Evolutionary conservation across 352 stramenopile species (phyloP).

Genomic region (Pythium diclinum): DNA sequence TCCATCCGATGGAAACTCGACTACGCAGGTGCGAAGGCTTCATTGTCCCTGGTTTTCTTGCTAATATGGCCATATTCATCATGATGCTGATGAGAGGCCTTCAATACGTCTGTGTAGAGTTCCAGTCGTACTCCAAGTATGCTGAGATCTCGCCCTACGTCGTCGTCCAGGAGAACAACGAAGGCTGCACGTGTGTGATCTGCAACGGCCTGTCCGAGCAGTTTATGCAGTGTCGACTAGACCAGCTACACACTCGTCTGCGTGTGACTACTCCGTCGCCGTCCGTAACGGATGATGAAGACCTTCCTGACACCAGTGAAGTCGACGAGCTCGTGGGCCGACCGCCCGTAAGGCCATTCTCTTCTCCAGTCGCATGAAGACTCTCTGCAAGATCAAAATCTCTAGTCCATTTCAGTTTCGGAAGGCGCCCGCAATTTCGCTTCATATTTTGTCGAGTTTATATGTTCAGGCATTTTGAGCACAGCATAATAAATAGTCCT

Average conservation of each 20-base stretch:
- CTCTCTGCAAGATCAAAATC: not conserved
- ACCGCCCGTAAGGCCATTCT: not conserved
- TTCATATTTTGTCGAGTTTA: conserved; percentile 29
- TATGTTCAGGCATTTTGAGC: conserved; percentile 27
- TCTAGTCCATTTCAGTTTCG: not conserved
- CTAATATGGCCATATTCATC: not conserved
- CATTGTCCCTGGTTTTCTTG: conserved; percentile 5
- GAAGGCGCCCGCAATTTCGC: conserved; percentile 12
- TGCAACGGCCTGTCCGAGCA: conserved; percentile 41
- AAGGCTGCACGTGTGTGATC: conserved; percentile 55
- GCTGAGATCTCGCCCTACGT: conserved; percentile 64
- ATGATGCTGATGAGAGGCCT: too few relatives aligned
- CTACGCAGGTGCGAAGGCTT: conserved; percentile 41
- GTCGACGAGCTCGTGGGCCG: not conserved
- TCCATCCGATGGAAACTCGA: conserved; percentile 75
- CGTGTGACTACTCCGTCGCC: conserved; percentile 12
- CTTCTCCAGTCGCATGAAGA: conserved; percentile 17
- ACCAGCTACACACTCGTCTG: conserved; percentile 15
- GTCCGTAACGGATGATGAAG: conserved; percentile 28
- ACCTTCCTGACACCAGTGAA: not conserved
- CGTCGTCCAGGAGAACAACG: conserved; percentile 54
- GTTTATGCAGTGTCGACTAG: conserved; percentile 27
- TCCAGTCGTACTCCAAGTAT: conserved; percentile 65
- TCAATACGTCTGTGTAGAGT: conserved; percentile 26
- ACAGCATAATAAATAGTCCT: conserved; percentile 29